A percentile compares a stretch with the other conserved stretches of the same genome.
Conservation (phyloP, 1,284 basidiomycete species). For the Inonotus obliquus region DNA sequence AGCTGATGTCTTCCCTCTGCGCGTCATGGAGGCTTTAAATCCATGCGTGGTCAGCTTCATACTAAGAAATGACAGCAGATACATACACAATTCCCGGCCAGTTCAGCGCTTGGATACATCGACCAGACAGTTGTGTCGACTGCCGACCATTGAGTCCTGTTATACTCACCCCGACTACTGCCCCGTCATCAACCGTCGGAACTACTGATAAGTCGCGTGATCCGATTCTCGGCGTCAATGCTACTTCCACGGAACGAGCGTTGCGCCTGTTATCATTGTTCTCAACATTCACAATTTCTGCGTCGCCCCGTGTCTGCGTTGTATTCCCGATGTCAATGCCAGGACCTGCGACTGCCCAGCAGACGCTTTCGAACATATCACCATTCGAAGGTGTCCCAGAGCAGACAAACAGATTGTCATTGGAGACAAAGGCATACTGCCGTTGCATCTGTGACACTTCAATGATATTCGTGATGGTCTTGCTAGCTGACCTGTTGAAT, state of each 20-base stretch:
- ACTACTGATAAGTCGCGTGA: not conserved
- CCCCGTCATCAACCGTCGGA: not conserved
- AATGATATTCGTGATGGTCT: conserved; percentile 6
- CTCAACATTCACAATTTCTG: not conserved
- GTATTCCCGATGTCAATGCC: not conserved
- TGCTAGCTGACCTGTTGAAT: conserved; percentile 1
- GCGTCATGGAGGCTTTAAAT: conserved; percentile 17
- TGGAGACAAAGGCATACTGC: conserved; percentile 14
- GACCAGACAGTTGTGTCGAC: not conserved
- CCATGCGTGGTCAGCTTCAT: not conserved
- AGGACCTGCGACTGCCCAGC: conserved; percentile 13
- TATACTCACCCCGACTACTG: not conserved
- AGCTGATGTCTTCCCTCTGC: conserved; percentile 22
- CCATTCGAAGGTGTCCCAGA: conserved; percentile 5
- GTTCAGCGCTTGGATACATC: conserved; percentile 10
- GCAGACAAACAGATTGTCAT: conserved; percentile 12
- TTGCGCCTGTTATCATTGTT: not conserved
- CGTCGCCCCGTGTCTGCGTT: not conserved
- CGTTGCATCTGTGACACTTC: not conserved
- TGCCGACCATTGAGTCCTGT: not conserved
- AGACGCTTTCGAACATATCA: conserved; percentile 2
- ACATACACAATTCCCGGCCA: conserved; percentile 14
- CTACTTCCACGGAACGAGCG: not conserved
- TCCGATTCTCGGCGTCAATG: not conserved
- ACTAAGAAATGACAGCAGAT: not conserved